phyloP scores from a whole-genome alignment of 306 rosid species.

The Sphenostylis stenocarpa region DNA sequence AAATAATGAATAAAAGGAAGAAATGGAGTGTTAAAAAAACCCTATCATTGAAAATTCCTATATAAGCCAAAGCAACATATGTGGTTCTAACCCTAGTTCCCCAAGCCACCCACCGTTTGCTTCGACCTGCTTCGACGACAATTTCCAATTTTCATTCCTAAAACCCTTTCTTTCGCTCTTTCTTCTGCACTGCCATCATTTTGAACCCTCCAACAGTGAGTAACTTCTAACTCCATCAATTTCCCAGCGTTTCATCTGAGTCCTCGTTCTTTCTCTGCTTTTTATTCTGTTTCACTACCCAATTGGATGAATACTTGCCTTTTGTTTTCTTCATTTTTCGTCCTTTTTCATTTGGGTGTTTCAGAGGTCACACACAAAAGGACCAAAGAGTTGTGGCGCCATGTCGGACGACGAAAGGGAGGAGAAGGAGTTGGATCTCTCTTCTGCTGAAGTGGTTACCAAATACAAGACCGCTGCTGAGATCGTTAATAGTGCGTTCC shows the following conservation, averaged over 20 bases:
- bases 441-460: slow-evolving; percentile 86
- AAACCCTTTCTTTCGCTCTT: slow-evolving; percentile 15
- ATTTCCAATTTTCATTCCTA: background rate
- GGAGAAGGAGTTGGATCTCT: slow-evolving; percentile 96
- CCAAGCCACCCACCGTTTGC: background rate
- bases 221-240: background rate
- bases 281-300: background rate
- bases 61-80: slow-evolving; percentile 47
- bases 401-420: slow-evolving; percentile 98
- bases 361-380: background rate
- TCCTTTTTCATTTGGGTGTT: background rate
- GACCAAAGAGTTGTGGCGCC: slow-evolving; percentile 13
- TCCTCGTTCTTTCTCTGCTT: background rate
- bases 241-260: background rate
- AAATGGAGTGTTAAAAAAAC: slow-evolving; percentile 26
- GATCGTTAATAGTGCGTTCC: slow-evolving; percentile 64
- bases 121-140: background rate
- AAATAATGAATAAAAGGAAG: no score
- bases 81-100: slow-evolving; percentile 54
- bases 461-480: slow-evolving; percentile 92
- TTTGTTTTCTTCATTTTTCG: background rate
- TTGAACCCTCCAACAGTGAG: slow-evolving; percentile 22
- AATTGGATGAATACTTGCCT: background rate
- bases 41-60: slow-evolving; percentile 44
- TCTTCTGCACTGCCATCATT: background rate